Conservation (phyloP, 495 filamentous ascomycete genomes). For the Clavariopsis aquatica region DNA sequence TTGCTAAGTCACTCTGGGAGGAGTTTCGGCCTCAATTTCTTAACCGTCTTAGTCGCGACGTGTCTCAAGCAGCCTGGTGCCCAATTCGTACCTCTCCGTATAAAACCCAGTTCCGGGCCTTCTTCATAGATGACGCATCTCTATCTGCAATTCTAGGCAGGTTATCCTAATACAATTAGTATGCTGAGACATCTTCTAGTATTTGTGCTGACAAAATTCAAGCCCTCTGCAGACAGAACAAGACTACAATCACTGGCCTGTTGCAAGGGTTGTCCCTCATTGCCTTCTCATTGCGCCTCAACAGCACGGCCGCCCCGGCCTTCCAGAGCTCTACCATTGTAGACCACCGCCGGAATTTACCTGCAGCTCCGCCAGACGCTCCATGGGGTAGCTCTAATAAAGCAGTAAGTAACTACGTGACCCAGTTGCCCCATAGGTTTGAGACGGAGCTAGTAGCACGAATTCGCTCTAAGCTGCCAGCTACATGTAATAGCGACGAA, state of each 20-base stretch:
- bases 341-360: slow-evolving; percentile 23
- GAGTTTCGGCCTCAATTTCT: slow-evolving; percentile 20
- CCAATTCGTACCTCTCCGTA: slow-evolving; percentile 18
- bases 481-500: slow-evolving; percentile 4
- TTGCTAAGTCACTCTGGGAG: slow-evolving; percentile 18
- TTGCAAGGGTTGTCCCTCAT: slow-evolving; percentile 17
- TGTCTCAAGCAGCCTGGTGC: slow-evolving; percentile 24
- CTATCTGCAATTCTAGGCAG: slow-evolving; percentile 16
- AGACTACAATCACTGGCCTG: slow-evolving; percentile 26
- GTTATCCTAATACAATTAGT: slow-evolving; percentile 3
- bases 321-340: slow-evolving; percentile 20
- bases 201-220: too few relatives aligned
- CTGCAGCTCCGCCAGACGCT: slow-evolving; percentile 17
- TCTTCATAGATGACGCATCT: slow-evolving; percentile 23
- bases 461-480: slow-evolving; percentile 18
- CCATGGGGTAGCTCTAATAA: slow-evolving; percentile 11
- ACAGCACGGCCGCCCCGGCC: slow-evolving; percentile 21
- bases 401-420: slow-evolving; percentile 20
- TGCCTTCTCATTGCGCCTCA: slow-evolving; percentile 20
- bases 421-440: slow-evolving; percentile 17
- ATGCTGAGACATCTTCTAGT: not conserved
- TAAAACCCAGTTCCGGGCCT: slow-evolving; percentile 27
- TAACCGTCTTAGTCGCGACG: slow-evolving; percentile 23
- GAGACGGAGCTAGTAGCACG: slow-evolving; percentile 16
- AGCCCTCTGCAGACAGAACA: slow-evolving; percentile 26